These are phyloP conservation scores for Venturia carpophila DNA, from an alignment of 2,329 filamentous ascomycete species.

Conservation along the genomic window DNA sequence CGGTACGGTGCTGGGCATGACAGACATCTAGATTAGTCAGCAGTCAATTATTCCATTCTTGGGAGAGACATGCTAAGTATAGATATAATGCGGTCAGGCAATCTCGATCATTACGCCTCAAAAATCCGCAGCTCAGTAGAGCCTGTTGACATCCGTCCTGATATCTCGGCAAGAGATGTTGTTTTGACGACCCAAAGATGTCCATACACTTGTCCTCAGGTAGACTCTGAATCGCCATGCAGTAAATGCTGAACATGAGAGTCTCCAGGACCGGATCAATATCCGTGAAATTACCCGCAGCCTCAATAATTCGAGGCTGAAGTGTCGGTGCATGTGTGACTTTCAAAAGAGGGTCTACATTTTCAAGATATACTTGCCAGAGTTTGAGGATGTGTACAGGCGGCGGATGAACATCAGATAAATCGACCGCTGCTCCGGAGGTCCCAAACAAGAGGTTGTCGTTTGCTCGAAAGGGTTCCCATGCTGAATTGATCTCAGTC, in stretches of 20 bases:
- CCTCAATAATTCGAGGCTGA: slow-evolving; percentile 57
- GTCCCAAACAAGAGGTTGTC: slow-evolving; percentile 49
- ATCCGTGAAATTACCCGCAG: slow-evolving; percentile 47
- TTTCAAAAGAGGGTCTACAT: slow-evolving; percentile 19
- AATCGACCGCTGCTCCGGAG: slow-evolving; percentile 33
- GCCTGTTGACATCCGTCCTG: slow-evolving; percentile 42
- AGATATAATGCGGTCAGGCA: slow-evolving; percentile 46
- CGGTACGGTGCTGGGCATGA: slow-evolving; percentile 54
- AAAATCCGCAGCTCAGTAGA: slow-evolving; percentile 36
- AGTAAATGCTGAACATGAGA: slow-evolving; percentile 58
- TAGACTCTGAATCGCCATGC: slow-evolving; percentile 51
- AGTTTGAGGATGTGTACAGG: slow-evolving; percentile 60
- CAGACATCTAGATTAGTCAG: slow-evolving; percentile 42
- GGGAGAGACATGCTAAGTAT: slow-evolving; percentile 41
- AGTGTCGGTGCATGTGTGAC: slow-evolving; percentile 29
- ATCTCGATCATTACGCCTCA: slow-evolving; percentile 37
- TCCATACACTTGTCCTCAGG: slow-evolving; percentile 45
- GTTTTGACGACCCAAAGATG: slow-evolving; percentile 32
- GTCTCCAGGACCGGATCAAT: slow-evolving; percentile 54
- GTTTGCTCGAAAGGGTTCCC: slow-evolving; percentile 26
- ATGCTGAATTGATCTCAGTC: slow-evolving; percentile 39
- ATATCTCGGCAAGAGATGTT: slow-evolving; percentile 35
- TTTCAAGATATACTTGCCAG: slow-evolving; percentile 17
- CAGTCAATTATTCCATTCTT: slow-evolving; percentile 19
- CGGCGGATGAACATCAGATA: slow-evolving; percentile 51